Evolutionary conservation across 1,139 yeast species (phyloP), one percentile per base, ranked within the genome.

Genomic region (Suzukiozyma palmioleophila): DNA sequence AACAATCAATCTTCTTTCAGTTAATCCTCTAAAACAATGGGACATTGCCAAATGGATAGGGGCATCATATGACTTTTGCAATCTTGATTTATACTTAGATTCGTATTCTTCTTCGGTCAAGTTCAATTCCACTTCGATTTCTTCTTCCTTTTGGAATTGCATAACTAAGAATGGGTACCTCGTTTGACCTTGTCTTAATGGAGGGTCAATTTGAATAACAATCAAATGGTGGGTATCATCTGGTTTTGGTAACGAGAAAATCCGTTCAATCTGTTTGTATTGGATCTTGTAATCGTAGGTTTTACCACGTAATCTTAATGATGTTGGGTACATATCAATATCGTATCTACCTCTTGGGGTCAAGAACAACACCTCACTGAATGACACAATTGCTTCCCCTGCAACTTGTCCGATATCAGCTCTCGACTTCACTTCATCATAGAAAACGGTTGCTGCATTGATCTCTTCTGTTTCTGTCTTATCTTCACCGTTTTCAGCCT

Each of bases 261-360:
- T 80, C 55, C 96, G 75, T 62, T 90, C 96, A 48, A 92, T 84
- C 57, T 88, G 95, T 55, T 82, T 77, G 64, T 87, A 92, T 59
- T 87, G 96, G 44, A 94, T 78, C 66, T 92, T 94, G 74, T 92
- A 94, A 62, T 92, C 98, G 64, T 94, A 92, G 3, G 98, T 92
- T 65, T 92, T 92, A 62, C 99, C 99, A 56, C 98, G 82, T 43
- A 92, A 74, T 60, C 98, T 81, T 64, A 94, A 78, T 33, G 95
- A 86, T 22, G 80, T 78, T 33, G 88, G 82, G 64, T 87, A 92
- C 84, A 92, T 84, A 62, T 90, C 97, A 52, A 92, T 85, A 60
- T 94, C 98, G 62, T 90, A 92, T 63, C 98, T 92, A 52, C 98
- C 98, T 75, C 95, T 81, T 52, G 99, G 99, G 1, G 98, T 94